Evolutionary conservation across 1,284 basidiomycete genomes (phyloP), one percentile per base, ranked within the genome.

Genomic region (Heterobasidion annosum): DNA sequence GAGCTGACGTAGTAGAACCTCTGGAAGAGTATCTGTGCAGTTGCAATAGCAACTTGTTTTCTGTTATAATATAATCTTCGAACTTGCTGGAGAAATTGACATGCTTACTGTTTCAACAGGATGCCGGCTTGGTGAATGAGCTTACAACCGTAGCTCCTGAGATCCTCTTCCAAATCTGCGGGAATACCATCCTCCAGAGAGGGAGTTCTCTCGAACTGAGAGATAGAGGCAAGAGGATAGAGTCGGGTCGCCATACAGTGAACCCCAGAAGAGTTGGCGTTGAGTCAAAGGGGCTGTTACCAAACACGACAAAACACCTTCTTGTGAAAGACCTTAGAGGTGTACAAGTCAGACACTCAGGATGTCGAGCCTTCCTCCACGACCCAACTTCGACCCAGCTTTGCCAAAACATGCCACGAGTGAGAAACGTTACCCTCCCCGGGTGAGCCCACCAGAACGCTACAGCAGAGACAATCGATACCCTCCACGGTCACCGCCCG

Each of bases 1-100:
- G 94, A 97, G 4, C 90, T 88, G 15, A 97, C 92, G 71, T 85
- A 98, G 90, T 88, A 99, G 76, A 99, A 99, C 34, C 96, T 78
- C 61, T 99, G 96, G 67, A 96, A 96, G 3, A 99, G 72, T 43
- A 98, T 93, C 67, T 98, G 95, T 0, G 97, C 97, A 0, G 93
- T 93, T 4, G 96, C 93, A 62, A 97, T 91, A 7, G 94, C 94
- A 45, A 94, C 92, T 68, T 99, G 97, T 57, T 98, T 97, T 67
- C 94, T 97, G 61, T 55, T 49, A 45, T 49, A 34, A 53, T 42
- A 33, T 57, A 56, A 51, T 37, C n/a, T 34, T 60, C 53, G 46
- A 49, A 37, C 32, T 53, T 45, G 34, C 34, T 40, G 12, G 35
- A 19, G 25, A 43, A 44, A 51, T 59, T 35, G 34, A 44, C 18